Evolutionary conservation across 768 basidiomycete genomes (phyloP), one percentile per base, ranked within the genome.

Genomic region (Mycena albidolilacea): DNA sequence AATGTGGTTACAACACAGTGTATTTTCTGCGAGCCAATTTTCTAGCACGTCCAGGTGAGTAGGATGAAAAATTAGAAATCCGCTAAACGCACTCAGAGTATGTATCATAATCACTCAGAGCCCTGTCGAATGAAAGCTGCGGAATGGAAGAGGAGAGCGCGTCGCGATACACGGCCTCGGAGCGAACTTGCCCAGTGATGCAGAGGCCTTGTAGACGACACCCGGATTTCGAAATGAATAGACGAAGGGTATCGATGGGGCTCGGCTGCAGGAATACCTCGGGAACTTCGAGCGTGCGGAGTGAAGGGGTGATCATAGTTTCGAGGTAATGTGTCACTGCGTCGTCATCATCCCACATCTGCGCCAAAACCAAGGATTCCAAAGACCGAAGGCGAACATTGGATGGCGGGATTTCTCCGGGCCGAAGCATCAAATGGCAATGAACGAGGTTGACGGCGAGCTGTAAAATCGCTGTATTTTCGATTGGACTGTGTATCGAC

Each of bases 141-240:
- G 21, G 12, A n/a, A 39, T 15, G 58, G 58, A n/a, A 39, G 39
- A 39, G n/a, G 30, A 35, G 23, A 55, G 35, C 15, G 54, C 54
- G 9, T 35, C 10, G 30, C 23, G 7, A 15, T 55, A 55, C 23
- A 15, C 30, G 54, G 10, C 23, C 23, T 50, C 43, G 8, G 21
- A 38, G 23, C 10, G 4, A n/a, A 15, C 11, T 7, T 35, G 8
- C 10, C 10, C 63, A 21, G 39, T 46, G 19, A 67, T 46, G 30
- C 35, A 58, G 11, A 67, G 4, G 0, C 21, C 5, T 15, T 48
- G 39, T 12, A 67, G 19, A 7, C 17, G 17, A 39, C 66, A 67
- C n/a, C 44, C 43, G 19, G 57, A 58, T 48, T 59, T 67, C 17
- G 55, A 46, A 12, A 67, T 58, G 35, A 59, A 67, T n/a, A 19